These are phyloP conservation scores for Dendrobium chrysotoxum DNA, from an alignment of 106 monocot genomes.

Conservation along the genomic window DNA sequence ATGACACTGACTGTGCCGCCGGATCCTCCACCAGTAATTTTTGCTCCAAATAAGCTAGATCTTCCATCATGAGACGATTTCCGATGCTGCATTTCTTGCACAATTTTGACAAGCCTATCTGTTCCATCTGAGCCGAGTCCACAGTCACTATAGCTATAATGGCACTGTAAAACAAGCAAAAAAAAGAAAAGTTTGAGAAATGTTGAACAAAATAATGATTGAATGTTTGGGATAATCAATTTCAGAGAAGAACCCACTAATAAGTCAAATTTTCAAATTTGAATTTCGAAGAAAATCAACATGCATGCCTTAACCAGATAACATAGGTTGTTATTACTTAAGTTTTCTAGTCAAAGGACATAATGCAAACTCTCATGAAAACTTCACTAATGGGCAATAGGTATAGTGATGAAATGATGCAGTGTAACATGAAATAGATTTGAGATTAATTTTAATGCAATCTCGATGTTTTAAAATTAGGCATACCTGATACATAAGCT, in stretches of 20 bases:
- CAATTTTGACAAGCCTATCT: constrained; percentile 66
- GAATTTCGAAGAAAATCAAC: too few relatives aligned
- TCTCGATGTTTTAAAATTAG: neutral
- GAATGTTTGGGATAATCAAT: too few relatives aligned
- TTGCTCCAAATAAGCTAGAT: constrained; percentile 65
- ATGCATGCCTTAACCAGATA: too few relatives aligned
- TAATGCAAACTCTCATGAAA: too few relatives aligned
- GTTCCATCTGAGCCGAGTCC: constrained; percentile 86
- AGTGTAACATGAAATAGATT: neutral
- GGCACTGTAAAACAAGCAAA: constrained; percentile 44
- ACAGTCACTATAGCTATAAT: constrained; percentile 76
- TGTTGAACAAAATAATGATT: neutral
- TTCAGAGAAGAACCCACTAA: neutral
- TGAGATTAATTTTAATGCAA: neutral
- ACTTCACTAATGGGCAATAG: too few relatives aligned
- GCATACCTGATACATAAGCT: constrained; percentile 92
- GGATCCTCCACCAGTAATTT: constrained; percentile 86
- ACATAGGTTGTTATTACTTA: too few relatives aligned
- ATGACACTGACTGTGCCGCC: constrained; percentile 80
- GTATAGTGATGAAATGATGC: too few relatives aligned
- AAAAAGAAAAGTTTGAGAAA: neutral
- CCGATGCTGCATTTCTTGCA: constrained; percentile 72
- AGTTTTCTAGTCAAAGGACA: too few relatives aligned
- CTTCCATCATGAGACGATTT: constrained; percentile 29
- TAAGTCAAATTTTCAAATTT: too few relatives aligned